These are phyloP conservation scores for Fulvia fulva DNA, from an alignment of 2,329 filamentous ascomycete genomes.

Conservation along the genomic window DNA sequence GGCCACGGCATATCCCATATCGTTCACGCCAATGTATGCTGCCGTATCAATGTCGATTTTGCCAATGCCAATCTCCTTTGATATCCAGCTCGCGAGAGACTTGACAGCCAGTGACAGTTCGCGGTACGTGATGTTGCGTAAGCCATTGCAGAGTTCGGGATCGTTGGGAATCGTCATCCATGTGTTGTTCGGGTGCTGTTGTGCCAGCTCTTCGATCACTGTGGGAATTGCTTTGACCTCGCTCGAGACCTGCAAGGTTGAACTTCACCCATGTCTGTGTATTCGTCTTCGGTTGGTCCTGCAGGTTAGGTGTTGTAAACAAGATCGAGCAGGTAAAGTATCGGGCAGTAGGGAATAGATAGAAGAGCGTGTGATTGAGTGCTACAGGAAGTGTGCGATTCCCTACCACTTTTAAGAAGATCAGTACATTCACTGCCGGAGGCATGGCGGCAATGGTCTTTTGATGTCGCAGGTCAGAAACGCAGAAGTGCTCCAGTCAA, in stretches of 20 bases:
- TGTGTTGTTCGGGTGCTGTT: slow-evolving; percentile 17
- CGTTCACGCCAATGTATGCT: slow-evolving; percentile 26
- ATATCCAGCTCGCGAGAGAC: slow-evolving; percentile 14
- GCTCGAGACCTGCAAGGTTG: background rate
- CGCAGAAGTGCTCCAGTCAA: background rate
- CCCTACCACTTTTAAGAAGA: background rate
- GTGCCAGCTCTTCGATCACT: slow-evolving; percentile 20
- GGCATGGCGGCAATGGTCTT: background rate
- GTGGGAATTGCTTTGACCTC: slow-evolving; percentile 13
- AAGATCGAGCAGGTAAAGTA: too few species aligned
- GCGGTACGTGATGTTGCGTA: slow-evolving; percentile 16
- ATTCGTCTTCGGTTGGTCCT: background rate
- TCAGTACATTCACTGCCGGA: background rate
- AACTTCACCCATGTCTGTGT: background rate
- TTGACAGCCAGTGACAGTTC: slow-evolving; percentile 14
- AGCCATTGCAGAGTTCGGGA: slow-evolving; percentile 14
- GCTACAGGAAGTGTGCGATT: background rate
- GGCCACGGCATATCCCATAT: slow-evolving; percentile 22
- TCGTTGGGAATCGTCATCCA: slow-evolving; percentile 21
- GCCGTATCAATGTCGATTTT: slow-evolving; percentile 20
- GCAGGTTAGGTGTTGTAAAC: too few species aligned
- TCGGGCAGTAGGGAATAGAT: too few species aligned
- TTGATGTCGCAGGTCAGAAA: background rate
- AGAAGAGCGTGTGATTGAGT: too few species aligned
- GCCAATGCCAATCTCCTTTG: slow-evolving; percentile 21